These are phyloP conservation scores for Aspergillus texensis DNA, from an alignment of 2,329 filamentous ascomycete genomes.

Conservation along the genomic window DNA sequence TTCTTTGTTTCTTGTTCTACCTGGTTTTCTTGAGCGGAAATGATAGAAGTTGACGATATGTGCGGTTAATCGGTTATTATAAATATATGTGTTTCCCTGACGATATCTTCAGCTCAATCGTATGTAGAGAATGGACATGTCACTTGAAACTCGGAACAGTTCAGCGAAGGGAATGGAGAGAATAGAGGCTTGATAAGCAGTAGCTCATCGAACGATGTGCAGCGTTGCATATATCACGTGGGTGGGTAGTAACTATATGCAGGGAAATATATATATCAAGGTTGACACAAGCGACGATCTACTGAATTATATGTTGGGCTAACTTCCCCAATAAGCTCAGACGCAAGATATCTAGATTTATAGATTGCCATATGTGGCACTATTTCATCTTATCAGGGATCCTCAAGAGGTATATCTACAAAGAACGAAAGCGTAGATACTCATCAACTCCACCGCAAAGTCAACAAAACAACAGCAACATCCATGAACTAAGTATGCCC, in stretches of 20 bases:
- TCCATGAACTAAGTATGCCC: neutral
- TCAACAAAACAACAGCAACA: neutral
- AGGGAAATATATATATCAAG: neutral
- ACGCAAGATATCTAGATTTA: neutral
- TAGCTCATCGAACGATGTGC: neutral
- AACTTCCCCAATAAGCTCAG: neutral
- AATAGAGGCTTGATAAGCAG: neutral
- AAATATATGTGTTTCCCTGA: neutral
- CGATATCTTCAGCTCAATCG: neutral
- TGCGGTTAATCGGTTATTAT: neutral
- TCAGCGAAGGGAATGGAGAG: too few species aligned
- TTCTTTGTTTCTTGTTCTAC: neutral
- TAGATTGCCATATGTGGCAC: neutral
- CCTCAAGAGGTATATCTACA: slow-evolving; percentile 2
- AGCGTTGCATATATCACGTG: neutral
- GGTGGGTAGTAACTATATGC: neutral
- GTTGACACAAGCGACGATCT: neutral
- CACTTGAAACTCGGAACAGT: too few species aligned
- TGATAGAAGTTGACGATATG: slow-evolving; percentile 2
- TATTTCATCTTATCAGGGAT: neutral
- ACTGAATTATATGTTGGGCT: neutral
- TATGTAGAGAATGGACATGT: neutral
- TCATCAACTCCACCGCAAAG: slow-evolving; percentile 1
- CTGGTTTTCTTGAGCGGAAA: neutral
- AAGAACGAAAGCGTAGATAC: slow-evolving; percentile 4